Conservation (phyloP, 1,284 basidiomycete genomes). For the Cerioporus squamosus region DNA sequence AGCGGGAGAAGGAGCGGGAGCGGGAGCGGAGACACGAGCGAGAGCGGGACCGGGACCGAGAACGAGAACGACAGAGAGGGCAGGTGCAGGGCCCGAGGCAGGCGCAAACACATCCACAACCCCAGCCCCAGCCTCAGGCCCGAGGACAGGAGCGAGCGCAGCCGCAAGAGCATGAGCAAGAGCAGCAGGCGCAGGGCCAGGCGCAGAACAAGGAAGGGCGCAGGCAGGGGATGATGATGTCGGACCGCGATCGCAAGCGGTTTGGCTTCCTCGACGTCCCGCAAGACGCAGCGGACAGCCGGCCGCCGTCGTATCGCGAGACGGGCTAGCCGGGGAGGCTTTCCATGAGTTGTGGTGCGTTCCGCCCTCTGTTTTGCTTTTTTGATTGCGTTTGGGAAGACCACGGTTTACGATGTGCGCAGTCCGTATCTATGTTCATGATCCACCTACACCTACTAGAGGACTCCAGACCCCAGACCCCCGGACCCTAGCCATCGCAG, state of each 20-base stretch:
- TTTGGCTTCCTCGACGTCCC: constrained; percentile 22
- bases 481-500: too few species aligned
- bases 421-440: too few species aligned
- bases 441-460: too few species aligned
- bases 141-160: neutral
- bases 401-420: too few species aligned
- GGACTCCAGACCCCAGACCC: too few species aligned
- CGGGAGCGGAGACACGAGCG: neutral
- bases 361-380: too few species aligned
- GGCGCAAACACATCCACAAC: neutral
- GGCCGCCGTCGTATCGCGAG: constrained; percentile 16
- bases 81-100: neutral
- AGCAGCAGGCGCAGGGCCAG: neutral
- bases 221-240: constrained; percentile 5
- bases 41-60: neutral
- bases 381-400: too few species aligned
- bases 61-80: neutral
- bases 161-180: neutral
- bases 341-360: too few species aligned
- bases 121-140: neutral
- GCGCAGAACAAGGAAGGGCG: neutral
- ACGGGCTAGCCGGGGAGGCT: neutral
- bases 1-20: neutral
- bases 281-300: constrained; percentile 15
- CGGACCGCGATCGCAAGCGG: constrained; percentile 12